Percentiles rank a stretch among this genome's conserved stretches.
These are phyloP conservation scores for Neostapfia colusana DNA, from an alignment of 176 grass and related monocot genomes.

Conservation along the genomic window DNA sequence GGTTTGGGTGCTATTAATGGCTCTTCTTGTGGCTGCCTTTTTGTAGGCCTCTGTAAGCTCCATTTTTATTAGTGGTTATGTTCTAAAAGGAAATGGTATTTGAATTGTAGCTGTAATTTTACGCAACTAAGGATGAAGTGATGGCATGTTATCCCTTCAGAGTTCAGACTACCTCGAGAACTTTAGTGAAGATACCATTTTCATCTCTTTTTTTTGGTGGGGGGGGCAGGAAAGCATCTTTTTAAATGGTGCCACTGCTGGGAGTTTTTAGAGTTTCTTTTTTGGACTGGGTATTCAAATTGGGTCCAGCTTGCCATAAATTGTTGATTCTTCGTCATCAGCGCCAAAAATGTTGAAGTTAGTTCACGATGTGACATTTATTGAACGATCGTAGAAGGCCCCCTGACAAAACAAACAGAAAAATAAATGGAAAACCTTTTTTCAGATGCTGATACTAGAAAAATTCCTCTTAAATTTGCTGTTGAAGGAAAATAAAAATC, in stretches of 20 bases:
- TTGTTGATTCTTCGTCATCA: neutral
- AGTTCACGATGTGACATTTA: neutral
- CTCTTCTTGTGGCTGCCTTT: constrained; percentile 3
- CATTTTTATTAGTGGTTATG: neutral
- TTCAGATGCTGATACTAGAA: neutral
- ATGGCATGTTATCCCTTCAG: neutral
- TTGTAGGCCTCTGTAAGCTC: neutral
- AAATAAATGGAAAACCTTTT: neutral
- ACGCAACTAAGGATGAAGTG: neutral
- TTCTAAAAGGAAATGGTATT: neutral
- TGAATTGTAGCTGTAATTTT: neutral
- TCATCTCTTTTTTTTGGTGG: neutral
- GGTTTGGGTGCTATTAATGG: constrained; percentile 1
- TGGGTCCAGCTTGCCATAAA: neutral
- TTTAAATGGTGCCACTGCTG: neutral
- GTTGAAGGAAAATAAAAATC: neutral
- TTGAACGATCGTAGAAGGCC: neutral
- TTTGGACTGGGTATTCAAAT: neutral
- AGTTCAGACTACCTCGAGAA: neutral
- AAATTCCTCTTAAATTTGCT: neutral
- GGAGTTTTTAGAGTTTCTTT: neutral
- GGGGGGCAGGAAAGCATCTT: neutral
- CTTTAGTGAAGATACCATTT: neutral
- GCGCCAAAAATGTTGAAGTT: neutral
- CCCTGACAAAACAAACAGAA: neutral